Evolutionary conservation across 73 alveolate genomes (phyloP).

Genomic region (Stentor coeruleus): DNA sequence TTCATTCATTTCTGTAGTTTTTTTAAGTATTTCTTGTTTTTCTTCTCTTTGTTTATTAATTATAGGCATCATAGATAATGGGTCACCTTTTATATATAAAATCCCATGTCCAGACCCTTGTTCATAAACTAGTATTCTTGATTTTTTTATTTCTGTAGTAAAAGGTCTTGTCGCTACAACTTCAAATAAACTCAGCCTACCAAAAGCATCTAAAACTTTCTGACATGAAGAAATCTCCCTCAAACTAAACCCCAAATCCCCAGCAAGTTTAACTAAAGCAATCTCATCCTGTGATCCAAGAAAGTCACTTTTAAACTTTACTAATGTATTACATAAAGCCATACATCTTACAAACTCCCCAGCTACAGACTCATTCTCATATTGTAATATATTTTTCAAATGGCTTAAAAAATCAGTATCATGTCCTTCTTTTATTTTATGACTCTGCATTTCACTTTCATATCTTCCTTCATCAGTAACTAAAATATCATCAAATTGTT

Average conservation of each 20-base stretch:
- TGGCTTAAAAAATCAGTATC: not conserved
- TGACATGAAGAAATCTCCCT: not conserved
- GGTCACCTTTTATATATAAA: not conserved
- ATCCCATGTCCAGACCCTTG: not conserved
- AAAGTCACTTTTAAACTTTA: not conserved
- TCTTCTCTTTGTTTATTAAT: not conserved
- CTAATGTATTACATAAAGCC: not conserved
- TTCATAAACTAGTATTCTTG: not conserved
- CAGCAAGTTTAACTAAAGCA: slow-evolving; percentile 17
- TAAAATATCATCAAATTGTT: not conserved
- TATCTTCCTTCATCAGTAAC: not conserved
- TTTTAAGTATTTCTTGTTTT: not conserved
- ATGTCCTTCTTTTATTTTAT: not conserved
- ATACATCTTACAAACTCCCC: slow-evolving; percentile 7
- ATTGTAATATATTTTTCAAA: too few species aligned
- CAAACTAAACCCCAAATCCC: not conserved
- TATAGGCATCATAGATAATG: not conserved
- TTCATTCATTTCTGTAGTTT: not conserved
- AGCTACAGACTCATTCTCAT: not conserved
- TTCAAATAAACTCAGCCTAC: not conserved
- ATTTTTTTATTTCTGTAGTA: not conserved
- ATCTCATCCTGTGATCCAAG: slow-evolving; percentile 11
- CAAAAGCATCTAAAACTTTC: not conserved
- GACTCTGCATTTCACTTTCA: not conserved
- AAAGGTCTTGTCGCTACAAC: not conserved